Percentiles rank a stretch among this genome's conserved stretches.
phyloP scores from a whole-genome alignment of 2,329 filamentous ascomycete species.

The Fusarium cyanostomum region DNA sequence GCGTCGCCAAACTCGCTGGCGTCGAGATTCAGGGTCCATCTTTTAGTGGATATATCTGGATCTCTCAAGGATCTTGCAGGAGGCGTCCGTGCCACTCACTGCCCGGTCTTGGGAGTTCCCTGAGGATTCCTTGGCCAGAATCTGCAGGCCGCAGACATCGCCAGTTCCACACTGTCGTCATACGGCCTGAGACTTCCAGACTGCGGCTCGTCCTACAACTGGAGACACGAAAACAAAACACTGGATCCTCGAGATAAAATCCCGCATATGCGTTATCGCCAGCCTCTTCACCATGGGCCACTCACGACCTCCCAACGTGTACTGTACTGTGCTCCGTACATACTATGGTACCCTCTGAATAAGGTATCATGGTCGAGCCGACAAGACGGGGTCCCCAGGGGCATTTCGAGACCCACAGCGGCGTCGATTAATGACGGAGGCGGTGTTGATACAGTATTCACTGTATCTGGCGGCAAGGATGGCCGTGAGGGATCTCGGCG shows the following conservation, averaged over 20 bases:
- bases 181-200: constrained; percentile 11
- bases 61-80: constrained; percentile 18
- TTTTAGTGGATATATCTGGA: constrained; percentile 4
- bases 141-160: constrained; percentile 15
- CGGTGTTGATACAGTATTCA: constrained; percentile 31
- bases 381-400: constrained; percentile 14
- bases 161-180: constrained; percentile 26
- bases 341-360: constrained; percentile 17
- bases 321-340: constrained; percentile 5
- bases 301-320: constrained; percentile 20
- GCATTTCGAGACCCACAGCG: constrained; percentile 23
- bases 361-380: constrained; percentile 22
- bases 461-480: constrained; percentile 13
- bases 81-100: constrained; percentile 16
- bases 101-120: neutral
- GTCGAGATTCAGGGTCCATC: constrained; percentile 29
- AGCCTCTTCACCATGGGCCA: constrained; percentile 37
- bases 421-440: constrained; percentile 33
- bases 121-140: neutral
- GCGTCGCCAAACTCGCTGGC: constrained; percentile 30
- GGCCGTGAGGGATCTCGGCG: constrained; percentile 11
- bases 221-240: constrained; percentile 42
- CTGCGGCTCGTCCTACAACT: constrained; percentile 16
- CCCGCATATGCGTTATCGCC: constrained; percentile 44
- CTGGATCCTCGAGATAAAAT: constrained; percentile 45